Evolutionary conservation across 129 eudicot species (phyloP).

Genomic region (Oenanthe sinensis): DNA sequence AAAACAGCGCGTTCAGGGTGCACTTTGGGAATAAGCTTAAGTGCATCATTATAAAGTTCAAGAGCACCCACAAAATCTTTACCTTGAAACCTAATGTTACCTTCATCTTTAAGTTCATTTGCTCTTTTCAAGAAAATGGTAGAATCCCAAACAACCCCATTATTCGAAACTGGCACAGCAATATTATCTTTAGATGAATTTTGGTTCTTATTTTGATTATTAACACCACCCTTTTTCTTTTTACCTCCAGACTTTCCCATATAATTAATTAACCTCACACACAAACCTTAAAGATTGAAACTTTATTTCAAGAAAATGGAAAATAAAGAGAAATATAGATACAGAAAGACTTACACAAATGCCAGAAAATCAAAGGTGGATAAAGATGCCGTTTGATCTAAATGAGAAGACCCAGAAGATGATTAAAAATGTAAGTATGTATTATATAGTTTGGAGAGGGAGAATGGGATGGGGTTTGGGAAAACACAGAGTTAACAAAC

Average conservation of each 20-base stretch:
- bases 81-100: constrained; percentile 76
- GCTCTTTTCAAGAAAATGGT: constrained; percentile 77
- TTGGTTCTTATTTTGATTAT: constrained; percentile 26
- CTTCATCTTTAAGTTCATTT: constrained; percentile 84
- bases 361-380: background rate
- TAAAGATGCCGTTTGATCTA: background rate
- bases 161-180: constrained; percentile 38
- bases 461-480: background rate
- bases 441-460: too few relatives aligned
- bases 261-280: background rate
- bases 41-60: constrained; percentile 71
- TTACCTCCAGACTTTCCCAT: constrained; percentile 29
- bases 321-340: background rate
- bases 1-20: constrained; percentile 84
- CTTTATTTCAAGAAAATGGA: constrained; percentile 10
- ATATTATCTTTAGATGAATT: constrained; percentile 23
- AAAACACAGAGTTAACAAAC: background rate
- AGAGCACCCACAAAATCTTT: constrained; percentile 83
- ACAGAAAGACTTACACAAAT: background rate
- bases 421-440: background rate
- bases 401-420: background rate
- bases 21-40: constrained; percentile 67
- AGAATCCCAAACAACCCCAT: constrained; percentile 54
- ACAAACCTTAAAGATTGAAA: constrained; percentile 2
- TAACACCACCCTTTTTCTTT: constrained; percentile 22